Percentiles rank a stretch among this genome's conserved stretches.
These are phyloP conservation scores for Abortiporus biennis DNA, from an alignment of 1,284 basidiomycete species.

Conservation along the genomic window DNA sequence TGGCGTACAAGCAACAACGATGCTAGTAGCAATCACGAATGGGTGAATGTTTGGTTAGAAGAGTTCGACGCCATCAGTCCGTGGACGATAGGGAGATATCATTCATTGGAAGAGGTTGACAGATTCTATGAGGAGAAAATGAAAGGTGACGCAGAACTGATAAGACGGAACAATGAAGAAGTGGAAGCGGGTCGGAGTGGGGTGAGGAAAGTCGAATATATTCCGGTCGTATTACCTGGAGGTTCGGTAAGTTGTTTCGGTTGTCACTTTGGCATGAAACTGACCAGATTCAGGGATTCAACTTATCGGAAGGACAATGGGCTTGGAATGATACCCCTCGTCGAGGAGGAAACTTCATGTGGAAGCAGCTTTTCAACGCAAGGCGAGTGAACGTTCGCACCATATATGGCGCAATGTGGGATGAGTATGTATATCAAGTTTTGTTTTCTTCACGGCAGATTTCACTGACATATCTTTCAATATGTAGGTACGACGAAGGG, in stretches of 20 bases:
- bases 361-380: slow-evolving; percentile 67
- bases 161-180: slow-evolving; percentile 41
- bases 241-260: slow-evolving; percentile 50
- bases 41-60: slow-evolving; percentile 59
- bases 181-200: slow-evolving; percentile 25
- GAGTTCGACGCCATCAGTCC: slow-evolving; percentile 72
- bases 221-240: slow-evolving; percentile 70
- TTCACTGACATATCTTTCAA: not conserved
- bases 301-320: slow-evolving; percentile 63
- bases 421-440: slow-evolving; percentile 53
- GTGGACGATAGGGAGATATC: slow-evolving; percentile 69
- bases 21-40: slow-evolving; percentile 58
- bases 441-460: not conserved
- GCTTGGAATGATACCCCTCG: slow-evolving; percentile 59
- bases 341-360: slow-evolving; percentile 66
- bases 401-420: slow-evolving; percentile 81
- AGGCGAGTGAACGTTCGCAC: slow-evolving; percentile 53
- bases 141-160: slow-evolving; percentile 53
- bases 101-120: slow-evolving; percentile 50
- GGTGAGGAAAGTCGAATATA: slow-evolving; percentile 58
- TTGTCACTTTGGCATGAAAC: not conserved
- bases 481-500: slow-evolving; percentile 69
- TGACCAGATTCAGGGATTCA: slow-evolving; percentile 43
- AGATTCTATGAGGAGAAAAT: slow-evolving; percentile 52
- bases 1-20: slow-evolving; percentile 67